Conservation (phyloP, 768 basidiomycete genomes). For the Suillus tomentosus region DNA sequence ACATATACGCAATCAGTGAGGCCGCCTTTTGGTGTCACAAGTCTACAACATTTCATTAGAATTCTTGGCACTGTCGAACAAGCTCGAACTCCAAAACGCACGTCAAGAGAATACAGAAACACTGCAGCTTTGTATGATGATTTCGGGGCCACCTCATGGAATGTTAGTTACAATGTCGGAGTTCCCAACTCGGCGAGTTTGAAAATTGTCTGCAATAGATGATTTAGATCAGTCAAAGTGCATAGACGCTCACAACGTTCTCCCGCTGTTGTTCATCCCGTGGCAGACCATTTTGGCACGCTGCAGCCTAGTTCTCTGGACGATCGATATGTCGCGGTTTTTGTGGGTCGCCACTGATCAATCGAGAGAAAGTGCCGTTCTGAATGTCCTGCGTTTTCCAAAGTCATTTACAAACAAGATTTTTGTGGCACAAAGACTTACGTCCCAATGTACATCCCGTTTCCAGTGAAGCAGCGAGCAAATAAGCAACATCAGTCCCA, state of each 20-base stretch:
- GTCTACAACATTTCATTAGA: too few species aligned
- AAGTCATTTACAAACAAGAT: background rate
- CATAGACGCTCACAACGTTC: background rate
- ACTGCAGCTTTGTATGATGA: constrained; percentile 1
- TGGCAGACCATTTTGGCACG: background rate
- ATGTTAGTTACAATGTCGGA: background rate
- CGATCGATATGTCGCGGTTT: background rate
- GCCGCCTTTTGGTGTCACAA: too few species aligned
- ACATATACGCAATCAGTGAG: too few species aligned
- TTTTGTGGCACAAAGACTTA: background rate
- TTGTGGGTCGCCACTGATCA: background rate
- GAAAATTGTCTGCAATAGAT: background rate
- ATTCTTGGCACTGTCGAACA: too few species aligned
- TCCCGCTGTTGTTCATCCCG: background rate
- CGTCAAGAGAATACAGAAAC: background rate
- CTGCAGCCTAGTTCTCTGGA: background rate
- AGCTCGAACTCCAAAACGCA: too few species aligned
- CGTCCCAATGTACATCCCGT: background rate
- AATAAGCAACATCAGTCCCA: background rate
- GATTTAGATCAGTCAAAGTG: background rate
- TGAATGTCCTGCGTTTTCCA: background rate
- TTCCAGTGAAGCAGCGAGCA: background rate
- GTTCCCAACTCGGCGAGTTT: background rate
- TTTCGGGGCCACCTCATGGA: constrained; percentile 2
- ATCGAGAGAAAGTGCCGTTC: background rate